Evolutionary conservation across 2,329 filamentous ascomycete genomes (phyloP).

Genomic region (Aureobasidium musti): DNA sequence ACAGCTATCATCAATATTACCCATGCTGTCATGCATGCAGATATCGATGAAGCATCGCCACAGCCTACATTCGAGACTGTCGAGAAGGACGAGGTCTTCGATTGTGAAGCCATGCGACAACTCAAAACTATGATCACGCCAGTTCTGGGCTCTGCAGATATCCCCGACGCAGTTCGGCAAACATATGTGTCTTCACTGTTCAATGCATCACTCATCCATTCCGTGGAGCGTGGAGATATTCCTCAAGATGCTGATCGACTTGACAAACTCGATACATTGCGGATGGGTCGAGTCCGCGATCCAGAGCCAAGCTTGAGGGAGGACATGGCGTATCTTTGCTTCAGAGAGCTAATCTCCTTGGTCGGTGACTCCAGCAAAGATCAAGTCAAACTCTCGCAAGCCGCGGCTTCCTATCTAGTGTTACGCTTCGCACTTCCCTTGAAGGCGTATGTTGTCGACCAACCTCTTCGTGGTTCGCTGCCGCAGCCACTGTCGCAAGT

Average conservation of each 20-base stretch:
- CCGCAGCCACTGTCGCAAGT: constrained; percentile 82
- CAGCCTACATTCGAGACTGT: constrained; percentile 49
- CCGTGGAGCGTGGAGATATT: constrained; percentile 63
- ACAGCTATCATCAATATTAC: constrained; percentile 61
- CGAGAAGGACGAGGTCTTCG: constrained; percentile 73
- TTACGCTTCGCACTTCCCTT: constrained; percentile 77
- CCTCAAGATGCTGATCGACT: constrained; percentile 56
- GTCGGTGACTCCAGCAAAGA: constrained; percentile 40
- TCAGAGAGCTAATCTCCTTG: constrained; percentile 67
- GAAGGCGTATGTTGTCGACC: constrained; percentile 85
- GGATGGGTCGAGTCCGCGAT: constrained; percentile 72
- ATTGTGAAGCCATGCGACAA: constrained; percentile 71
- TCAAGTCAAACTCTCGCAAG: constrained; percentile 67
- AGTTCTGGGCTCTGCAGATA: constrained; percentile 63
- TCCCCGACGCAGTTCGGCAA: constrained; percentile 68
- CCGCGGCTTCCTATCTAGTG: constrained; percentile 77
- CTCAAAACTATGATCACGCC: constrained; percentile 74
- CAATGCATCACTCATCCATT: constrained; percentile 76
- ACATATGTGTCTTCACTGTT: constrained; percentile 77
- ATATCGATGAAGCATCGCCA: constrained; percentile 58
- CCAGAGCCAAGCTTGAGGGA: constrained; percentile 64
- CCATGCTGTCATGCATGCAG: constrained; percentile 69
- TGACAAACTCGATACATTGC: constrained; percentile 62
- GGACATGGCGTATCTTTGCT: constrained; percentile 75
- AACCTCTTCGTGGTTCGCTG: constrained; percentile 84